Evolutionary conservation across 139 green algal genomes (phyloP).

Genomic region (Chlorella sp.): DNA sequence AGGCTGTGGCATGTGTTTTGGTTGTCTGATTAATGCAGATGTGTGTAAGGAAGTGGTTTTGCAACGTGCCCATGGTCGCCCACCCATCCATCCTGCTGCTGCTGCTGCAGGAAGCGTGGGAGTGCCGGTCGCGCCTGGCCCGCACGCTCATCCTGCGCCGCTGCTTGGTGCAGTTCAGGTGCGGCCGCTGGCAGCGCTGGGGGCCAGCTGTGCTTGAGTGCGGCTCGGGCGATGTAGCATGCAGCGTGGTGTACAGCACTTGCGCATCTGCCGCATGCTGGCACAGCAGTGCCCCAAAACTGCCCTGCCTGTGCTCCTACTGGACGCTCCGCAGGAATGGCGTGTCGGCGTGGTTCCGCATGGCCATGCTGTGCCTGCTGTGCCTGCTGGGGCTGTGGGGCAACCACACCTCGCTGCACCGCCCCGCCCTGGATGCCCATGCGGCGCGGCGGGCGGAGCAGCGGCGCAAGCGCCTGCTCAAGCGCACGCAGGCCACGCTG

Average conservation of each 20-base stretch:
- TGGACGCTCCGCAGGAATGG: slow-evolving; percentile 38
- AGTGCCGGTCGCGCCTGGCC: slow-evolving; percentile 75
- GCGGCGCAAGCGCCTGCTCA: slow-evolving; percentile 38
- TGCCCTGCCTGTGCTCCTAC: no score
- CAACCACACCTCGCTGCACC: slow-evolving; percentile 52
- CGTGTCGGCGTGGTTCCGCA: slow-evolving; percentile 31
- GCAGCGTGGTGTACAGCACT: no score
- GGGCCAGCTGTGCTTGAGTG: no score
- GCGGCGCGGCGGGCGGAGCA: slow-evolving; percentile 42
- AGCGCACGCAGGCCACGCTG: slow-evolving; percentile 27
- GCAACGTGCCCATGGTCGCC: no score
- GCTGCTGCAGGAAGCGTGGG: slow-evolving; percentile 62
- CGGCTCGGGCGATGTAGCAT: no score
- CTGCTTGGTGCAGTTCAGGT: slow-evolving; percentile 52
- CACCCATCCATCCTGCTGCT: no score
- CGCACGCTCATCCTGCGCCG: slow-evolving; percentile 67
- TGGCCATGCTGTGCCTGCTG: slow-evolving; percentile 65
- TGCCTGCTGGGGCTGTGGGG: slow-evolving; percentile 70
- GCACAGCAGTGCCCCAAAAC: no score
- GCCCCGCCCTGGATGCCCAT: slow-evolving; percentile 58
- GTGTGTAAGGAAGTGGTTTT: no score
- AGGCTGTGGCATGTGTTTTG: no score
- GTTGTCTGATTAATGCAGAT: no score
- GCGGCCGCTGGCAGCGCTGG: background rate
- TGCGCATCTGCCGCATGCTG: no score